phyloP scores from a whole-genome alignment of 2,329 filamentous ascomycete species.

The Penicillium aurantiogriseum region DNA sequence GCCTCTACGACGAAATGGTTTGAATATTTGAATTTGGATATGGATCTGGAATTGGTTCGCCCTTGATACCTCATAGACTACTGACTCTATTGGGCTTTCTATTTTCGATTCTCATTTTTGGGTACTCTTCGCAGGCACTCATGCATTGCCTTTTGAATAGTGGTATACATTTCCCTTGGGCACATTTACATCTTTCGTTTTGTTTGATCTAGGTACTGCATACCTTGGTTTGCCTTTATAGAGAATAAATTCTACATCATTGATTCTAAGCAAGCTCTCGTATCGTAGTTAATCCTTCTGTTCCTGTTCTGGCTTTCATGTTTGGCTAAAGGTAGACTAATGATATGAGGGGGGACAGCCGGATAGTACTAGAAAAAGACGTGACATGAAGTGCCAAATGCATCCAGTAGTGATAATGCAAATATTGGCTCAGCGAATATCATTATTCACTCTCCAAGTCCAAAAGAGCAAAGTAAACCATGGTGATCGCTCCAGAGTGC shows the following conservation, averaged over 20 bases:
- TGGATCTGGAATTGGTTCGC: conserved; percentile 2
- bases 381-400: not conserved
- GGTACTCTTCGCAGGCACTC: not conserved
- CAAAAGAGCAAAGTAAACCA: not conserved
- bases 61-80: conserved; percentile 12
- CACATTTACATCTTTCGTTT: not conserved
- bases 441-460: not conserved
- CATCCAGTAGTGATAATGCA: not conserved
- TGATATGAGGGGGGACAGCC: no score
- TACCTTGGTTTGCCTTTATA: not conserved
- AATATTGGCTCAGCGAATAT: no score
- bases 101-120: not conserved
- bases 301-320: not conserved
- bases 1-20: not conserved
- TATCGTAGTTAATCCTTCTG: not conserved
- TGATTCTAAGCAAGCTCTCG: not conserved
- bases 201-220: not conserved
- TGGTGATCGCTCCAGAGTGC: not conserved
- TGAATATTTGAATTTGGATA: not conserved
- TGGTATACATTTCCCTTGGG: not conserved
- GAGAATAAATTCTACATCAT: not conserved
- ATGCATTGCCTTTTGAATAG: not conserved
- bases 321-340: not conserved
- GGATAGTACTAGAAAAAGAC: not conserved
- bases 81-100: conserved; percentile 9